phyloP scores from a whole-genome alignment of 1,139 yeast genomes.

The Suhomyces bolitotheri region DNA sequence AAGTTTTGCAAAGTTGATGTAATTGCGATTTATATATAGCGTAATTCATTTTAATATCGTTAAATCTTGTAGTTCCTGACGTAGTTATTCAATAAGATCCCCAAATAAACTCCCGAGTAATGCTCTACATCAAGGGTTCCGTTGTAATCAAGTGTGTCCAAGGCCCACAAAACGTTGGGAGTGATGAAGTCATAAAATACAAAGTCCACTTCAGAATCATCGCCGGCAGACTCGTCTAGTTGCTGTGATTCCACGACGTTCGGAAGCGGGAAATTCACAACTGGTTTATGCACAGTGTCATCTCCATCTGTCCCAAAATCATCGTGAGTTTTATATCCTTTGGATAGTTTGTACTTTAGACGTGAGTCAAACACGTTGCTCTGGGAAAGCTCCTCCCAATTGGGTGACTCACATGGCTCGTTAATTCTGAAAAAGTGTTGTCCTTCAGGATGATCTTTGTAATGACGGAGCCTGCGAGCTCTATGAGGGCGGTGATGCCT shows the following conservation, averaged over 20 bases:
- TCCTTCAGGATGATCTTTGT: background rate
- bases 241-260: slow-evolving; percentile 65
- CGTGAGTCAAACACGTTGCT: background rate
- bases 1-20: no score
- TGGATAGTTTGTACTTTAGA: slow-evolving; percentile 24
- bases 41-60: background rate
- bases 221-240: slow-evolving; percentile 18
- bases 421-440: background rate
- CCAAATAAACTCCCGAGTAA: slow-evolving; percentile 38
- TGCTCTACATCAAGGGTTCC: slow-evolving; percentile 20
- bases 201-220: slow-evolving; percentile 54
- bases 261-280: slow-evolving; percentile 62
- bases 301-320: slow-evolving; percentile 87
- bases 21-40: background rate
- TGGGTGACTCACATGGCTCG: background rate
- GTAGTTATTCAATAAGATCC: slow-evolving; percentile 33
- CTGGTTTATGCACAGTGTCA: slow-evolving; percentile 75
- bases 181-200: slow-evolving; percentile 77
- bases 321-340: slow-evolving; percentile 81
- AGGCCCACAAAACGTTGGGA: slow-evolving; percentile 60
- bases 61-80: slow-evolving; percentile 17
- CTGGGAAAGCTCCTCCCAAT: background rate
- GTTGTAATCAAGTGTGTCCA: slow-evolving; percentile 34
- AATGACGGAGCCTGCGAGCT: background rate
- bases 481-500: background rate